Evolutionary conservation across 805 yeast genomes (phyloP).

Genomic region (Ogataea minuta): DNA sequence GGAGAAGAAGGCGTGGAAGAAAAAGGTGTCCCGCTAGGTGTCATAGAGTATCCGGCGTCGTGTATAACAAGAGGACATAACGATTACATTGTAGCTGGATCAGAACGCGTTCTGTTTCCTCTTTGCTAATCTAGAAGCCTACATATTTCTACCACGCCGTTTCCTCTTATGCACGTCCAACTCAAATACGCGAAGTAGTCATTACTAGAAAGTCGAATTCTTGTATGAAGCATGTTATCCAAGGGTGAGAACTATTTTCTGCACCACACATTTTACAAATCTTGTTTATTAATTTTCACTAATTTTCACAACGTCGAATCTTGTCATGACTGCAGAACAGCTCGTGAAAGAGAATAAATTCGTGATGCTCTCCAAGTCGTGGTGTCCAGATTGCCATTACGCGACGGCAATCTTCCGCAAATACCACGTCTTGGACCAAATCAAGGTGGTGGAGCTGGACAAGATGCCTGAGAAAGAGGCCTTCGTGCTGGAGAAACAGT

Average conservation of each 20-base stretch:
- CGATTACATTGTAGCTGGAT: no score
- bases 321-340: conserved; percentile 39
- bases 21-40: no score
- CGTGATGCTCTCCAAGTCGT: conserved; percentile 63
- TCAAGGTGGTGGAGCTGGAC: conserved; percentile 61
- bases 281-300: conserved; percentile 2
- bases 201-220: no score
- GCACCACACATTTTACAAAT: not conserved
- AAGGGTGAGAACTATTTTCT: no score
- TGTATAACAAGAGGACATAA: no score
- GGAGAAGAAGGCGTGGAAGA: conserved; percentile 4
- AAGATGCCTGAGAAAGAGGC: conserved; percentile 52
- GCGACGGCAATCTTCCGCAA: conserved; percentile 54
- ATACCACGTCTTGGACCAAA: conserved; percentile 47
- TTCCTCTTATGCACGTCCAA: no score
- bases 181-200: no score
- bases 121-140: no score
- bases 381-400: conserved; percentile 81
- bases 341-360: conserved; percentile 45
- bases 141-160: no score
- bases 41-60: no score
- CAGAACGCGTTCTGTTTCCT: no score
- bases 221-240: no score
- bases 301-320: not conserved
- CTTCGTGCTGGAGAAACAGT: conserved; percentile 48